Base-by-base conservation (phyloP, 2,329 filamentous ascomycete species). In the Davidsoniella neocaledoniae region DNA sequence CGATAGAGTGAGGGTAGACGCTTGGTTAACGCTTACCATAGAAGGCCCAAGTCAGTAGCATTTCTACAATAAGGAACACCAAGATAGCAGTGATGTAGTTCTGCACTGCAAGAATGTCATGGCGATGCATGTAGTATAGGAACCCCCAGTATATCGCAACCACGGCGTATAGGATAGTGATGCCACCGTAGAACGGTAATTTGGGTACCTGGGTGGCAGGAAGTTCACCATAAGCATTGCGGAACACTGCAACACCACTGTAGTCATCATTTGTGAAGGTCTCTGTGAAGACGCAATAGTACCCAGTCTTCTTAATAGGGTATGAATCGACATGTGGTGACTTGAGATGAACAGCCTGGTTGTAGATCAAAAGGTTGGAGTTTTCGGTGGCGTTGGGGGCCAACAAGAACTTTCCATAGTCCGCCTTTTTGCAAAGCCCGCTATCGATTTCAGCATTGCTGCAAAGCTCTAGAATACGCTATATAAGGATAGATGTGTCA, bases 71-170 rank as follows among this genome's bases (percentile, higher is more conserved):
- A 41, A 98, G 69, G 67, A 98, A 98, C 48, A 91, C 78, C 46
- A 98, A 71, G 54, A 96, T 98, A 8, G 91, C 90, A 0, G 91
- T 98, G 58, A 98, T 96, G 64, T 98, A 98, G 63, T 98, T 98
- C 65, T 98, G 91, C 2, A 98, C 91, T 14, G 93, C 83, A 60
- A 98, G 79, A 55, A 98, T 96, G 64, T 98, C 91, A 59, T 83
- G 78, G 53, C 90, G 77, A 63, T 98, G 86, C 64, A 95, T 87
- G 59, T 88, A 88, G 66, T 98, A 96, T 19, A 96, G 72, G 64
- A 95, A 94, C 8, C 77, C 86, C 91, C 91, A 98, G 64, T 87
- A 90, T 10, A 78, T 74, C 56, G 79, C 80, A 56, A 96, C 77
- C 17, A 96, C 74, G 46, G 87, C 87, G 65, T 98, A 98, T 29